Percentiles rank a stretch among this genome's conserved stretches.
Evolutionary conservation across 257 asterid genomes (phyloP).

Genomic region (Petunia secreta): DNA sequence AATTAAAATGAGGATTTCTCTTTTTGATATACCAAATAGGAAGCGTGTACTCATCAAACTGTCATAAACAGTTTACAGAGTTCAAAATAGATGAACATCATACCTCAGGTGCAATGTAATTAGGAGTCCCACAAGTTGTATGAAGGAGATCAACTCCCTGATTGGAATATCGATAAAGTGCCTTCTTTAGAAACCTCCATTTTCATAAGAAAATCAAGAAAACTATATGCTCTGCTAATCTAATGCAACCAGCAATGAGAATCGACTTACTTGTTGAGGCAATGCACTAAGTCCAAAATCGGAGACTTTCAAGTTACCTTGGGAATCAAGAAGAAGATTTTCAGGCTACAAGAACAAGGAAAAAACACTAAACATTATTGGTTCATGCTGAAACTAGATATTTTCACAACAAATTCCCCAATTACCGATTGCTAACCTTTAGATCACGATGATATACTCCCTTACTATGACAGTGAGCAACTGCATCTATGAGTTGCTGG

Average conservation of each 20-base stretch:
- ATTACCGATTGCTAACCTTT: slow-evolving; percentile 51
- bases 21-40: background rate
- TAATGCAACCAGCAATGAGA: slow-evolving; percentile 15
- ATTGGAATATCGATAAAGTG: slow-evolving; percentile 21
- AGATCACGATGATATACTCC: slow-evolving; percentile 93
- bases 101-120: slow-evolving; percentile 97
- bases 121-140: slow-evolving; percentile 96
- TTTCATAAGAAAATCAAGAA: background rate
- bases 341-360: slow-evolving; percentile 66
- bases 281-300: slow-evolving; percentile 95
- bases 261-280: slow-evolving; percentile 69
- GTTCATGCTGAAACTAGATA: slow-evolving; percentile 19
- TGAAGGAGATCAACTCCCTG: slow-evolving; percentile 95
- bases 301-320: slow-evolving; percentile 82
- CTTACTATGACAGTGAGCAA: slow-evolving; percentile 86
- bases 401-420: slow-evolving; percentile 28
- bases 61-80: background rate
- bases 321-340: slow-evolving; percentile 88
- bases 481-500: slow-evolving; percentile 92
- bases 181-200: background rate
- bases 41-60: background rate
- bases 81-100: slow-evolving; percentile 8
- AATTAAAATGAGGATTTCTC: background rate
- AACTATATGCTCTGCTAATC: slow-evolving; percentile 18
- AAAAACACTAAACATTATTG: slow-evolving; percentile 24